Conservation (phyloP, 306 rosid species). For the Corylus americana region DNA sequence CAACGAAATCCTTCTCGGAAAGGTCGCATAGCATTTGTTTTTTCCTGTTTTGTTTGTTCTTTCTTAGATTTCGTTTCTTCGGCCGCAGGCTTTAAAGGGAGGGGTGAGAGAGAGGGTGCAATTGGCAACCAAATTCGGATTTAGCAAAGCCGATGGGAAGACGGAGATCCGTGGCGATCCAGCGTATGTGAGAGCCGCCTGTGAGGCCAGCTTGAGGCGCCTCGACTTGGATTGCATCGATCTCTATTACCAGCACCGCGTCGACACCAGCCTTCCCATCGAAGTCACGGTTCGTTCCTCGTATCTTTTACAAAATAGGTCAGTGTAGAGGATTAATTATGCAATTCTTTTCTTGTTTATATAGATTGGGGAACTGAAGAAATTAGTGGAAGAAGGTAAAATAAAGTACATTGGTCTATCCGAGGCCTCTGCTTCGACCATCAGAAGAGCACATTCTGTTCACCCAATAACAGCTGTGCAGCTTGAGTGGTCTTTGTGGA, state of each 20-base stretch:
- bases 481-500: slow-evolving; percentile 67
- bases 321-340: too few relatives aligned
- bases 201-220: slow-evolving; percentile 67
- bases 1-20: slow-evolving; percentile 51
- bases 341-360: neutral
- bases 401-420: slow-evolving; percentile 60
- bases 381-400: slow-evolving; percentile 63
- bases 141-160: slow-evolving; percentile 18
- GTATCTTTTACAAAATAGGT: neutral
- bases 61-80: neutral
- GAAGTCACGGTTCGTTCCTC: slow-evolving; percentile 62
- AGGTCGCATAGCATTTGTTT: slow-evolving; percentile 5
- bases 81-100: slow-evolving; percentile 39
- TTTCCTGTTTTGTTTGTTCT: too few relatives aligned
- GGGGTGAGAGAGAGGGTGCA: slow-evolving; percentile 46
- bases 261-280: slow-evolving; percentile 65
- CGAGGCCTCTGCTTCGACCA: slow-evolving; percentile 70
- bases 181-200: slow-evolving; percentile 58
- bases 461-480: slow-evolving; percentile 69
- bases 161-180: slow-evolving; percentile 56
- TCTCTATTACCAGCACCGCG: slow-evolving; percentile 74
- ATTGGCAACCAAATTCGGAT: slow-evolving; percentile 64
- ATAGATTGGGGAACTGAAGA: slow-evolving; percentile 66
- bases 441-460: slow-evolving; percentile 75
- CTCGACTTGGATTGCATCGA: slow-evolving; percentile 55